These are phyloP conservation scores for Alternaria solani DNA, from an alignment of 2,329 filamentous ascomycete species.

Conservation along the genomic window DNA sequence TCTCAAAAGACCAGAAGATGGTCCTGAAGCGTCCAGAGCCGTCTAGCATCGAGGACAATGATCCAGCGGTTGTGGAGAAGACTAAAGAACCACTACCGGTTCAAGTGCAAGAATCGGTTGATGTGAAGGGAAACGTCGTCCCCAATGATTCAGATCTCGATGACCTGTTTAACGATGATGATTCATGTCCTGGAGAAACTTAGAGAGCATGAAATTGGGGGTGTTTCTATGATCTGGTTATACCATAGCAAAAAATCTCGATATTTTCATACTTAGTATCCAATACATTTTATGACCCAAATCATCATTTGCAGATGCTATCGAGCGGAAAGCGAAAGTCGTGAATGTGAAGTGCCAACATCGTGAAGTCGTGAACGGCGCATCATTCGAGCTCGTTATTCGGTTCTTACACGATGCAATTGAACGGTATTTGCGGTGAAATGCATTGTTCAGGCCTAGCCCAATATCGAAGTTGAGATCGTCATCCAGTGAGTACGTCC, in stretches of 20 bases:
- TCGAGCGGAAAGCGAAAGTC: rapidly evolving
- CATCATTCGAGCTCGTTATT: not conserved
- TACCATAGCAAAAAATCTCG: no score
- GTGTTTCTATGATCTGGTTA: not conserved
- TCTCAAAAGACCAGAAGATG: not conserved
- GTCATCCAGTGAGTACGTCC: not conserved
- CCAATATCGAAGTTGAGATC: not conserved
- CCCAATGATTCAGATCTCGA: not conserved
- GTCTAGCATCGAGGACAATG: not conserved
- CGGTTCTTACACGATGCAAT: not conserved
- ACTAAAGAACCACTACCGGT: rapidly evolving
- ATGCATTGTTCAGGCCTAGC: not conserved
- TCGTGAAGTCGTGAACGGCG: not conserved
- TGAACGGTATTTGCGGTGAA: not conserved
- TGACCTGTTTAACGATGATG: not conserved
- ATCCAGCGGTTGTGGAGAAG: not conserved
- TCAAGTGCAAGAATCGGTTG: not conserved
- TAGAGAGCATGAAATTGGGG: not conserved
- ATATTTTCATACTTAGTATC: no score
- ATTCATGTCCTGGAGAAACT: rapidly evolving
- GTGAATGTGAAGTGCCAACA: not conserved
- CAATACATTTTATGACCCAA: not conserved
- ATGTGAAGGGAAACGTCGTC: not conserved
- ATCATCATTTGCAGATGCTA: no score
- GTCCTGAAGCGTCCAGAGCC: not conserved